phyloP scores from a whole-genome alignment of 352 stramenopile genomes.

The Plasmopara halstedii region DNA sequence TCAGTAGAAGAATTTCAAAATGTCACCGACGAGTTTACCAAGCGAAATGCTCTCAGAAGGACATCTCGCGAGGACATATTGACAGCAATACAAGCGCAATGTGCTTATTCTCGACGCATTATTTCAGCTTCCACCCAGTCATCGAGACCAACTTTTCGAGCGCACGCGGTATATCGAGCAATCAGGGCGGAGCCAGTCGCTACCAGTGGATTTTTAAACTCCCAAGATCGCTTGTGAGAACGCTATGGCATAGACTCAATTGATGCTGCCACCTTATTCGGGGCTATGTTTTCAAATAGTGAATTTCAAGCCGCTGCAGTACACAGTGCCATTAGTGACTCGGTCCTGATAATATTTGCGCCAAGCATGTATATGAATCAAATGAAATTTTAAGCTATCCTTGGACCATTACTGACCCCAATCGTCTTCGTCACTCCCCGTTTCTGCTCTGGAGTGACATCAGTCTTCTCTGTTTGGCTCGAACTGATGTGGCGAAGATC shows the following conservation, averaged over 20 bases:
- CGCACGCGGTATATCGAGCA: not conserved
- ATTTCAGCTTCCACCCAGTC: not conserved
- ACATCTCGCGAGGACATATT: not conserved
- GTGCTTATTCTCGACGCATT: not conserved
- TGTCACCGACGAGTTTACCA: not conserved
- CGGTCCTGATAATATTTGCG: not conserved
- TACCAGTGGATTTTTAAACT: not conserved
- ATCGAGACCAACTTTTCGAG: not conserved
- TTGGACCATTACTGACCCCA: not conserved
- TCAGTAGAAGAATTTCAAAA: not conserved
- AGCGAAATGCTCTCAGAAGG: not conserved
- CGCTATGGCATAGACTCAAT: not conserved
- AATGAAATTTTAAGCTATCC: not conserved
- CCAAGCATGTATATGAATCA: not conserved
- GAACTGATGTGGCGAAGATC: not conserved
- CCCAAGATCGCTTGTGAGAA: not conserved
- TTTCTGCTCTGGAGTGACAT: not conserved
- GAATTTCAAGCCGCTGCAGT: not conserved
- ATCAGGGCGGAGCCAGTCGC: not conserved
- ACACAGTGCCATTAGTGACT: not conserved
- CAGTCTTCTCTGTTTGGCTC: not conserved
- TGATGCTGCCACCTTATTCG: not conserved
- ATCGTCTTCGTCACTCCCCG: not conserved
- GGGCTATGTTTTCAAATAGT: not conserved
- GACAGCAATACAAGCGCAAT: not conserved